Conservation (phyloP, 306 rosid species). For the Rosa rugosa region DNA sequence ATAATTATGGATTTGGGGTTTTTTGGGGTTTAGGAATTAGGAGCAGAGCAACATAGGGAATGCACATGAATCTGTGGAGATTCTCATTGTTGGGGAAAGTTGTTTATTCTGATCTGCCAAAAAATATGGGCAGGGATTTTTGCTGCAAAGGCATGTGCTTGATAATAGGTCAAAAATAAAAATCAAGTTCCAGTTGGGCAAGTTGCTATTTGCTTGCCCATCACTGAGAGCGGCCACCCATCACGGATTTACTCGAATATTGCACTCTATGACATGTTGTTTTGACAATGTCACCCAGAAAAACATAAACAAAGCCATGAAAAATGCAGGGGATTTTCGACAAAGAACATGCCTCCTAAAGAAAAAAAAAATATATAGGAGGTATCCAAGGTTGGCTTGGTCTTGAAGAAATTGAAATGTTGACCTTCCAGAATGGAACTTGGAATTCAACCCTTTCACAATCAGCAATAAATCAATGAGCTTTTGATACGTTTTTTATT, state of each 20-base stretch:
- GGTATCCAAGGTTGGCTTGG: background rate
- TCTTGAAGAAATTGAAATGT: background rate
- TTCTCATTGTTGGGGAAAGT: slow-evolving; percentile 7
- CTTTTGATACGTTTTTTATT: slow-evolving; percentile 1
- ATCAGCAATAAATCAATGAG: slow-evolving; percentile 24
- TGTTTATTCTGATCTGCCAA: slow-evolving; percentile 14
- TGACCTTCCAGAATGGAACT: slow-evolving; percentile 57
- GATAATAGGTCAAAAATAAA: slow-evolving; percentile 24
- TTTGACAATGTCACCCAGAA: slow-evolving; percentile 3
- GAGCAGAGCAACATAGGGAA: background rate
- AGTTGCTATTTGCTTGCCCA: slow-evolving; percentile 16
- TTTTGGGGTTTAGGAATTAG: background rate
- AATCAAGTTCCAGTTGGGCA: slow-evolving; percentile 2
- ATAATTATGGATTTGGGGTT: background rate
- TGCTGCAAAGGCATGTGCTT: slow-evolving; percentile 34
- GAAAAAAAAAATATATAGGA: background rate
- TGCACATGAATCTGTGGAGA: slow-evolving; percentile 16
- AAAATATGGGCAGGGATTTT: slow-evolving; percentile 19
- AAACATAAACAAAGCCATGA: background rate
- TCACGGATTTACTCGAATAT: slow-evolving; percentile 30
- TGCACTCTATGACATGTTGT: slow-evolving; percentile 1
- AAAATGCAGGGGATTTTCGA: background rate
- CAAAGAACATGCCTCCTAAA: background rate
- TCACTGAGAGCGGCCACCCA: slow-evolving; percentile 34
- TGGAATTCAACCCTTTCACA: slow-evolving; percentile 29